Evolutionary conservation across 768 basidiomycete species (phyloP), one percentile per base, ranked within the genome.

Genomic region (Epithele typhae): DNA sequence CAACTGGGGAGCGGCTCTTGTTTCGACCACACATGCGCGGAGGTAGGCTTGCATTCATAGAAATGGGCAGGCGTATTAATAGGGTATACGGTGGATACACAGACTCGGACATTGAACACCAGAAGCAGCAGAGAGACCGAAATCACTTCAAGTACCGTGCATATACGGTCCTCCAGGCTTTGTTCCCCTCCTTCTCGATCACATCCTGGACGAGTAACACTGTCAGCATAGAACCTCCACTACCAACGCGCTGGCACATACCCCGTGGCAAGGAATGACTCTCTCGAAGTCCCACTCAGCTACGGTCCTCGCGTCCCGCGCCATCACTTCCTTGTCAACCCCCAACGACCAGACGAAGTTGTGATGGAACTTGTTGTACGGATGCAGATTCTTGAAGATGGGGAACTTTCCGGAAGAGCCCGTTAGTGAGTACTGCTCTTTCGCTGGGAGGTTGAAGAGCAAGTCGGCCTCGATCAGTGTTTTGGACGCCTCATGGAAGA

Each of bases 381-480:
- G 63, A 41, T 51, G 55, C n/a, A 56, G 30, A 3, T 44, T 49
- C 30, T 52, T 47, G 32, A 59, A 45, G 40, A 61, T n/a, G 1
- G 61, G 61, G 17, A 60, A 33, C n/a, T 45, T 50, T 6, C 57
- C 60, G 0, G 61, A 61, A 6, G 46, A 64, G 15, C 60, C 59
- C 5, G 60, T 56, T 58, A 64, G 67, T 12, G 70, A 70, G 51
- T 72, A 73, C 71, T 92, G 90, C 64, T 94, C 91, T 3, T 62
- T 81, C 4, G 78, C 69, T 1, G 91, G 89, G 11, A 94, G 69
- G 67, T 93, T 93, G 69, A 91, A 78, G 3, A 94, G 63, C 36
- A 94, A 68, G 63, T 96, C 92, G 2, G 88, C 92, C 62, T 85
- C 73, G 37, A 94, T 76, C 37, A 94, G 68, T 0, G 83, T 78